phyloP scores from a whole-genome alignment of 1,284 basidiomycete genomes.

The Porogramme epimiltina region DNA sequence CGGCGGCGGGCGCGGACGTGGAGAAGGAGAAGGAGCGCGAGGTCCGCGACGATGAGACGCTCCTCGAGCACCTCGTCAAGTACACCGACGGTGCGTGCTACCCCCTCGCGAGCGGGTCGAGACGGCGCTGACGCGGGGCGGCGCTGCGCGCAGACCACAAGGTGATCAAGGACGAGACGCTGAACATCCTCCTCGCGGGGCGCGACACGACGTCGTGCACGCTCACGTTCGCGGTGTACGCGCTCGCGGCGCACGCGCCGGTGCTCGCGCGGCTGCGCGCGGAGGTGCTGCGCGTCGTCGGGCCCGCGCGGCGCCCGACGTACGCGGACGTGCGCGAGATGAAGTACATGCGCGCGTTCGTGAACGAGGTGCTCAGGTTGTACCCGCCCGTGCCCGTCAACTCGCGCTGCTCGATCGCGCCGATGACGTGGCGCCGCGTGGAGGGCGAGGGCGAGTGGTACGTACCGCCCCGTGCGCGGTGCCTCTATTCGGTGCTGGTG shows the following conservation, averaged over 20 bases:
- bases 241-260: constrained; percentile 38
- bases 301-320: constrained; percentile 32
- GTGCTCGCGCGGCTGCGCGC: constrained; percentile 37
- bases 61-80: constrained; percentile 53
- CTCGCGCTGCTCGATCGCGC: constrained; percentile 36
- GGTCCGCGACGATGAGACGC: constrained; percentile 40
- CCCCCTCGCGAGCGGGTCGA: constrained; percentile 2
- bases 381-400: constrained; percentile 55
- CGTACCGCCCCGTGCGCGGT: constrained; percentile 49
- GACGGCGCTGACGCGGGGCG: not conserved
- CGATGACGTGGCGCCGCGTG: constrained; percentile 46
- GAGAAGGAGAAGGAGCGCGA: constrained; percentile 29
- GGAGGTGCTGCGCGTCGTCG: constrained; percentile 39
- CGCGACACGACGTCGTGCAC: constrained; percentile 41
- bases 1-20: constrained; percentile 12
- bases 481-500: constrained; percentile 54
- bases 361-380: constrained; percentile 57
- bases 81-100: constrained; percentile 44
- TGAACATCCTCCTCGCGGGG: constrained; percentile 41
- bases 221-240: constrained; percentile 40
- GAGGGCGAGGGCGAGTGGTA: constrained; percentile 50
- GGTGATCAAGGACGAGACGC: constrained; percentile 36
- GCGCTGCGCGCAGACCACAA: constrained; percentile 21
- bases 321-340: constrained; percentile 41
- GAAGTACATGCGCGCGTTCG: constrained; percentile 43